A percentile compares a stretch with the other conserved stretches of the same genome.
Evolutionary conservation across 345 rosid species (phyloP).

Genomic region (Eucalyptus guilfoylei): DNA sequence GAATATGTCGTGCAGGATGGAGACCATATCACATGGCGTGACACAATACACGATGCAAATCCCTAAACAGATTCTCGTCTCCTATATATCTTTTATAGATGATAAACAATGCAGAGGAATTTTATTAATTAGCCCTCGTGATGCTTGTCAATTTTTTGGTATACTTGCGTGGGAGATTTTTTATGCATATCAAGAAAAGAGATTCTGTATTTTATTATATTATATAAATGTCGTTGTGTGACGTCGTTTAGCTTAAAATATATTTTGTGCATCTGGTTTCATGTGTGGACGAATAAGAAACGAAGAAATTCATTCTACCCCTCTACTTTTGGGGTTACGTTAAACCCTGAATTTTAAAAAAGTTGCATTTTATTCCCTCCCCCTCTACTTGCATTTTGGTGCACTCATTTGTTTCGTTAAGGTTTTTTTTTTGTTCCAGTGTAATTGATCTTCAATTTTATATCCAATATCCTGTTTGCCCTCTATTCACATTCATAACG

Average conservation of each 20-base stretch:
- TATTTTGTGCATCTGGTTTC: background rate
- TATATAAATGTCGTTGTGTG: background rate
- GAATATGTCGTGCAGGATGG: background rate
- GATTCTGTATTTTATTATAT: background rate
- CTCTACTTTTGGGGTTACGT: background rate
- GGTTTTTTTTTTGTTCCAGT: background rate
- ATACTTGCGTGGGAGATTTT: background rate
- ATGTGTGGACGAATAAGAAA: background rate
- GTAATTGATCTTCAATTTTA: background rate
- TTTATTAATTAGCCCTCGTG: background rate
- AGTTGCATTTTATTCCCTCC: background rate
- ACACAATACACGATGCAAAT: background rate
- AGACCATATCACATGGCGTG: background rate
- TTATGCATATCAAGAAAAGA: background rate
- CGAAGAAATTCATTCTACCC: background rate
- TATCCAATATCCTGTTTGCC: background rate
- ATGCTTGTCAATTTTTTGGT: background rate
- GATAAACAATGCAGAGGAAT: background rate
- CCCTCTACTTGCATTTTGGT: background rate
- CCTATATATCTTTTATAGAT: background rate
- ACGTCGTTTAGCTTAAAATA: background rate
- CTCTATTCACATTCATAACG: background rate
- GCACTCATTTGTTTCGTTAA: background rate
- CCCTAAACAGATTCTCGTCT: background rate
- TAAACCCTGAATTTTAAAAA: background rate